Evolutionary conservation across 345 rosid species (phyloP), one percentile per base, ranked within the genome.

Genomic region (Gossypium arboreum): DNA sequence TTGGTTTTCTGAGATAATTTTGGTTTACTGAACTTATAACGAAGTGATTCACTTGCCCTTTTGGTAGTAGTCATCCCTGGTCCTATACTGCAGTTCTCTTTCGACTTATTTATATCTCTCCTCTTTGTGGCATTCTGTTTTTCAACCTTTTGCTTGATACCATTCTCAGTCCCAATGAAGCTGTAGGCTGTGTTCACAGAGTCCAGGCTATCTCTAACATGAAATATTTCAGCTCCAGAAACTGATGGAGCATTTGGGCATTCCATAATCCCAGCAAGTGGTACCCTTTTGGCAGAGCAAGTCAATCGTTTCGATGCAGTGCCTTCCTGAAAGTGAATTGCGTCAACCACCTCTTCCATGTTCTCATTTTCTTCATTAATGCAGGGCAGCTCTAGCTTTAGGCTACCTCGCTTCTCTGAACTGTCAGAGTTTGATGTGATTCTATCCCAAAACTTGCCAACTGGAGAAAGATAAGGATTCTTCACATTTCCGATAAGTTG

Each of bases 311-410:
- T 78, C 27, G 81, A 78, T 73, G 66, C 50, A 75, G 55, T 71
- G 45, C 71, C 83, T 75, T 85, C 87, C 68, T 73, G 78, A 68
- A 83, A 39, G 41, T 34, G 41, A 34, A 34, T 34, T 74, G 78
- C 82, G 76, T 84, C 86, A 50, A 80, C 70, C 48, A 77, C 84
- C 75, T 86, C 91, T 41, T 89, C 87, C 43, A 73, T 34, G 60
- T 70, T 83, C 86, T 95, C 97, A 82, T 83, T 85, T 82, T 93
- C 97, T 84, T 95, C 98, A 57, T 68, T 86, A 68, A 95, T 91
- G 83, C 92, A 86, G 59, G 98, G 94, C 74, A 95, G 97, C 76
- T 93, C 97, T 71, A 89, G 89, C 77, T 83, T 85, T 80, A 85
- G 81, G 86, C 92, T 90, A 58, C 85, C 84, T 75, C 83, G 87